phyloP scores from a whole-genome alignment of 148 eudicot genomes.

The Spergularia marina region DNA sequence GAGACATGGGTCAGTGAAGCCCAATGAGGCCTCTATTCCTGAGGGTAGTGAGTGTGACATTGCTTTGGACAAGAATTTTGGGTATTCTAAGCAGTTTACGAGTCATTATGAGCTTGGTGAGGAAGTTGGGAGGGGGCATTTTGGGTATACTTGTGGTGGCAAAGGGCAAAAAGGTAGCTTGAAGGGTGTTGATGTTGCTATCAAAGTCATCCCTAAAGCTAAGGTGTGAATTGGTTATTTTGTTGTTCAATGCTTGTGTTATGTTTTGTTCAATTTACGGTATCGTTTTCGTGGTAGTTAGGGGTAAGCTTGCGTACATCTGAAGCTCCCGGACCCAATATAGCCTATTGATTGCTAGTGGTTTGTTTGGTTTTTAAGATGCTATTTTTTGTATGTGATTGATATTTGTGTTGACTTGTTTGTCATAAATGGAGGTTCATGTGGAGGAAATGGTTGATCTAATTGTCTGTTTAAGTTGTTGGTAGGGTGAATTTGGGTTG shows the following conservation, averaged over 20 bases:
- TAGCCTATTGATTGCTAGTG: neutral
- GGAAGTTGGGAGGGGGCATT: conserved; percentile 95
- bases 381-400: neutral
- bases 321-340: neutral
- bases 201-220: conserved; percentile 92
- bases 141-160: conserved; percentile 90
- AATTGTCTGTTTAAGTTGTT: conserved; percentile 13
- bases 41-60: conserved; percentile 81
- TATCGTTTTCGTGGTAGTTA: neutral
- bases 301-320: conserved; percentile 4
- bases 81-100: conserved; percentile 65
- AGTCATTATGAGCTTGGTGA: conserved; percentile 75
- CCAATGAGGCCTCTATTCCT: conserved; percentile 85
- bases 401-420: neutral
- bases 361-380: no score
- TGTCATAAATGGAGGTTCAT: conserved; percentile 5
- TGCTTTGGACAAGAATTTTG: conserved; percentile 87
- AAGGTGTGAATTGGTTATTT: conserved; percentile 59
- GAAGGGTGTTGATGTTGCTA: conserved; percentile 90
- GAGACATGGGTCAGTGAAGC: conserved; percentile 84
- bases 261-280: neutral
- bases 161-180: conserved; percentile 72
- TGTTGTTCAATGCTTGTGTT: neutral
- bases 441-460: conserved; percentile 8
- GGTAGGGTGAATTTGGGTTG: conserved; percentile 5